Evolutionary conservation across 345 rosid genomes (phyloP), one percentile per base, ranked within the genome.

Genomic region (Dimocarpus longan): DNA sequence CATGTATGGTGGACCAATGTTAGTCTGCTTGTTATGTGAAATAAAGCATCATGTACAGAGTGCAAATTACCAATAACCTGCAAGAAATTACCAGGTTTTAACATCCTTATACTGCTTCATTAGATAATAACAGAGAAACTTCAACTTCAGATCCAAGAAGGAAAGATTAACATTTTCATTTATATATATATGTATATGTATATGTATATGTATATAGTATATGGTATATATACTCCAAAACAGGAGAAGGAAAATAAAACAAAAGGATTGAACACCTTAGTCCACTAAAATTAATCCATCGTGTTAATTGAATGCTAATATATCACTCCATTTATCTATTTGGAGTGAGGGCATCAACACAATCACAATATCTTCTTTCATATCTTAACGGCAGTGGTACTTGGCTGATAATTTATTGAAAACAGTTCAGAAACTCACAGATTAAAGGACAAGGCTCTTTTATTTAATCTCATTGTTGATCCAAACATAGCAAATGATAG

Each of bases 11-110:
- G 90, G 90, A 10, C 85, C 86, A 81, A 76, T 85, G 79, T 78
- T 76, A 92, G 87, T 79, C 94, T 89, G 80, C 89, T 71, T 71
- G 93, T 89, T 75, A 92, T 88, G 76, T 91, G 97, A 78, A 87
- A 91, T 82, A 92, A 84, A 43, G 97, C 94, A 82, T 92, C 97
- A 79, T 88, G 92, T 50, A 91, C 94, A 72, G 89, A 85, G 66
- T 88, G 92, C 75, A 86, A 71, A 78, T 83, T 92, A 66, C 95
- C 97, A 74, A 89, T 73, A 62, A 92, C 89, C 97, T 92, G 84
- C 87, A 77, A 87, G 71, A 79, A 76, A 19, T 70, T 13, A 44
- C 59, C 69, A 76, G 77, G 50, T 10, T 74, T 69, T 19, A 79
- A 76, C 32, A 48, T 19, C 28, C 28, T 26, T 26, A 26, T 26